A percentile compares a stretch with the other conserved stretches of the same genome.
Conservation (phyloP, 768 basidiomycete species). For the Baorangia bicolor region DNA sequence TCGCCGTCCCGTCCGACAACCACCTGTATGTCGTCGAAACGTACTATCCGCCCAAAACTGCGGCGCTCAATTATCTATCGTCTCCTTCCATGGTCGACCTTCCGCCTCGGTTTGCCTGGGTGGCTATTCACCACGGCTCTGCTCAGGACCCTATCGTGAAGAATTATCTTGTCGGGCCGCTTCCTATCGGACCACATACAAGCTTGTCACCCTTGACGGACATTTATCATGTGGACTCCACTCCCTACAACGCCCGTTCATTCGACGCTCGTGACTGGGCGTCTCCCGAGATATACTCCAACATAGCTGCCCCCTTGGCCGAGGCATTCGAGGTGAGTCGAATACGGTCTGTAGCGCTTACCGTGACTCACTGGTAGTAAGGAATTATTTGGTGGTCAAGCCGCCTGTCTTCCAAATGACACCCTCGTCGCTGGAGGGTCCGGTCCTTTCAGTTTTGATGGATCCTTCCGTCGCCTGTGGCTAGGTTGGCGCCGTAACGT, state of each 20-base stretch:
- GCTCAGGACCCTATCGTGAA: constrained; percentile 40
- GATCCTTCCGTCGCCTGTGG: constrained; percentile 57
- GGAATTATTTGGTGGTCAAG: constrained; percentile 51
- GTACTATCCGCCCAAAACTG: constrained; percentile 47
- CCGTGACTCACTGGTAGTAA: constrained; percentile 14
- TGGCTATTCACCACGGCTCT: constrained; percentile 52
- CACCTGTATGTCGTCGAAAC: constrained; percentile 50
- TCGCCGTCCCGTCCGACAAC: constrained; percentile 45
- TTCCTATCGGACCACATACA: constrained; percentile 45
- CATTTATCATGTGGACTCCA: constrained; percentile 50
- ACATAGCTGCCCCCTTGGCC: constrained; percentile 36
- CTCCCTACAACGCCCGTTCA: constrained; percentile 55
- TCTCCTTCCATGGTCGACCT: constrained; percentile 23
- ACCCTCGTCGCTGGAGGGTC: constrained; percentile 46
- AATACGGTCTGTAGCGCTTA: not conserved
- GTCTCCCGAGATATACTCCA: constrained; percentile 28
- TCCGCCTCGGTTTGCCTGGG: constrained; percentile 45
- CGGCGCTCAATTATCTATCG: constrained; percentile 46
- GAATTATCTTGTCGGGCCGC: constrained; percentile 59
- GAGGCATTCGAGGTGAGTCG: constrained; percentile 42
- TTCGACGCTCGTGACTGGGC: constrained; percentile 29
- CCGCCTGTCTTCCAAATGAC: constrained; percentile 44
- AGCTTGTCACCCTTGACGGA: constrained; percentile 43
- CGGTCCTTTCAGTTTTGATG: constrained; percentile 61
- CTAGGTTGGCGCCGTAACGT: constrained; percentile 47